Evolutionary conservation across 176 grass and related monocot species (phyloP).

Genomic region (Avena sativa): DNA sequence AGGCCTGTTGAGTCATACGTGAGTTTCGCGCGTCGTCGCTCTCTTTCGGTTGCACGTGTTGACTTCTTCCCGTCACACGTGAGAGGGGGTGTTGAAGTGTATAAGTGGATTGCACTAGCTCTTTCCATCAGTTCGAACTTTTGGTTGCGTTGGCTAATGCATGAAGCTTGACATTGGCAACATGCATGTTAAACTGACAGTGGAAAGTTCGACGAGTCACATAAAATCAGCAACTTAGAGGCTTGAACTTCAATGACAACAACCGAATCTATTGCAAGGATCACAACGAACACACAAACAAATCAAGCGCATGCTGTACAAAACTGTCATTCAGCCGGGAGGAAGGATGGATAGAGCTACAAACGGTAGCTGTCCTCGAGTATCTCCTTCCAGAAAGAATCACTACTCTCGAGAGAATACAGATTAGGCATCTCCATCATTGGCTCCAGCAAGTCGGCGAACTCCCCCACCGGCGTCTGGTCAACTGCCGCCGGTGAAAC

Average conservation of each 20-base stretch:
- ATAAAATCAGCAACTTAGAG: not conserved
- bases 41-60: too few relatives aligned
- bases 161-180: too few relatives aligned
- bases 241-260: not conserved
- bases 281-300: not conserved
- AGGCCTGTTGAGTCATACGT: too few relatives aligned
- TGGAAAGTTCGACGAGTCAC: not conserved
- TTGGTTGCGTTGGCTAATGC: too few relatives aligned
- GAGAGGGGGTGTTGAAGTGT: too few relatives aligned
- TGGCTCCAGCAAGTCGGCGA: conserved; percentile 36
- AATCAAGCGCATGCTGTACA: conserved; percentile 3
- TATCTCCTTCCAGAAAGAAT: conserved; percentile 47
- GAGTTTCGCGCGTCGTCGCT: too few relatives aligned
- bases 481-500: not conserved
- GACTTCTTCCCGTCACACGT: too few relatives aligned
- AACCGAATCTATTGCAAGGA: conserved; percentile 12
- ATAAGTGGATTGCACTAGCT: too few relatives aligned
- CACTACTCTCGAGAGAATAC: conserved; percentile 41
- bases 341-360: not conserved
- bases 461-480: not conserved
- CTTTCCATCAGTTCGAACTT: too few relatives aligned
- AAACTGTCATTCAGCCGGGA: not conserved
- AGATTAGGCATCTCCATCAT: conserved; percentile 17
- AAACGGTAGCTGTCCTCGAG: conserved; percentile 21
- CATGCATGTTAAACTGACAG: not conserved